Conservation (phyloP, 352 stramenopile genomes). For the Globisporangium camurandrum region DNA sequence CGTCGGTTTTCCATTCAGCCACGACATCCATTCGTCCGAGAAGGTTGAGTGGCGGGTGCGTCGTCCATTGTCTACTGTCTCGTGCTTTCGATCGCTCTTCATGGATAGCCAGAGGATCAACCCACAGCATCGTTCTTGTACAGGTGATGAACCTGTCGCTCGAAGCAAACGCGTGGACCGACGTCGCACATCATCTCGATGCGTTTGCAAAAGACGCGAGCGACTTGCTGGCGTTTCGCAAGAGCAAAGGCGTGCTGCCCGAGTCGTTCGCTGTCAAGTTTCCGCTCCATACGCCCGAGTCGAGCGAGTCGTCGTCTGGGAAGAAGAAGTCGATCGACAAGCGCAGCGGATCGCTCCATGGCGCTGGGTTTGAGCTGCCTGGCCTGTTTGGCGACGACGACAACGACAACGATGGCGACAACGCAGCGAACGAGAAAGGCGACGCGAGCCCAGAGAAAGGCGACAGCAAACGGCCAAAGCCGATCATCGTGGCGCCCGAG, state of each 20-base stretch:
- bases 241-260: slow-evolving; percentile 49
- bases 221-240: slow-evolving; percentile 61
- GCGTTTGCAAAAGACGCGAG: slow-evolving; percentile 57
- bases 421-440: slow-evolving; percentile 10
- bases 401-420: slow-evolving; percentile 1
- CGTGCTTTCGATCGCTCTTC: neutral
- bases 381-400: slow-evolving; percentile 17
- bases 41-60: slow-evolving; percentile 79
- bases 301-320: too few relatives aligned
- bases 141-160: slow-evolving; percentile 66
- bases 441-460: slow-evolving; percentile 22
- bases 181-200: slow-evolving; percentile 59
- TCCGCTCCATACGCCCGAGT: slow-evolving; percentile 45
- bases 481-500: slow-evolving; percentile 53
- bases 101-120: too few relatives aligned
- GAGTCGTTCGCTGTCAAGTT: slow-evolving; percentile 58
- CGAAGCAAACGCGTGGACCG: slow-evolving; percentile 27
- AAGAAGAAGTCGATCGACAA: slow-evolving; percentile 38
- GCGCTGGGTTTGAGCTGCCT: slow-evolving; percentile 30
- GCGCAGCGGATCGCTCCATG: slow-evolving; percentile 20
- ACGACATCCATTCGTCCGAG: slow-evolving; percentile 84
- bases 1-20: slow-evolving; percentile 76
- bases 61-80: neutral
- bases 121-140: too few relatives aligned
- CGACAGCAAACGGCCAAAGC: slow-evolving; percentile 11